Evolutionary conservation across 305 asterid species (phyloP).

Genomic region (Vinca major): DNA sequence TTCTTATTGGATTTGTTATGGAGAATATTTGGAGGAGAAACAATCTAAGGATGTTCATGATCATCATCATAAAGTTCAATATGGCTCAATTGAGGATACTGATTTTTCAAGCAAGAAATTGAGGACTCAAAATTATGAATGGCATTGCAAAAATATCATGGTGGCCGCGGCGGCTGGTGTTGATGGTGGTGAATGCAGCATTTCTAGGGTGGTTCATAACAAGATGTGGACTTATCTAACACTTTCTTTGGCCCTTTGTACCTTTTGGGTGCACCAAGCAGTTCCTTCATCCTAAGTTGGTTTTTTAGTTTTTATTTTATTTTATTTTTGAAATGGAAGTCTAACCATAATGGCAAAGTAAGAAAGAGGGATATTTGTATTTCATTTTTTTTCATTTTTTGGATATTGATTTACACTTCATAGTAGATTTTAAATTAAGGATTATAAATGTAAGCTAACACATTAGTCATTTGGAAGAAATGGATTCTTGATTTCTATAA

Average conservation of each 20-base stretch:
- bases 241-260: conserved; percentile 45
- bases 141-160: conserved; percentile 11
- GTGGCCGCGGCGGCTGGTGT: conserved; percentile 5
- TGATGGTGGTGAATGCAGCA: conserved; percentile 8
- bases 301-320: not conserved
- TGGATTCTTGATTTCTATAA: not conserved
- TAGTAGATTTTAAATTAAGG: not conserved
- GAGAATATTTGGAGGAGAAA: conserved; percentile 16
- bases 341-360: conserved; percentile 15
- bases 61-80: no score
- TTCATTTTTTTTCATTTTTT: not conserved
- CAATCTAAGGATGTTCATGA: not conserved
- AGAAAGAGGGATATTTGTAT: conserved; percentile 13
- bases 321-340: not conserved
- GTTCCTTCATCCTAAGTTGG: conserved; percentile 14
- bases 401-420: not conserved
- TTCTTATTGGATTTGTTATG: conserved; percentile 22
- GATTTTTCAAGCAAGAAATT: conserved; percentile 8
- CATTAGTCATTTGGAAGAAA: conserved; percentile 9
- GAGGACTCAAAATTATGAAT: conserved; percentile 5
- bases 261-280: conserved; percentile 48
- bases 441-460: conserved; percentile 15
- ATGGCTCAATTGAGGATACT: not conserved
- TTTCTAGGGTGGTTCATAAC: conserved; percentile 22
- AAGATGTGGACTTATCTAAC: conserved; percentile 23